Evolutionary conservation across 257 asterid genomes (phyloP).

Genomic region (Ehretia macrophylla): DNA sequence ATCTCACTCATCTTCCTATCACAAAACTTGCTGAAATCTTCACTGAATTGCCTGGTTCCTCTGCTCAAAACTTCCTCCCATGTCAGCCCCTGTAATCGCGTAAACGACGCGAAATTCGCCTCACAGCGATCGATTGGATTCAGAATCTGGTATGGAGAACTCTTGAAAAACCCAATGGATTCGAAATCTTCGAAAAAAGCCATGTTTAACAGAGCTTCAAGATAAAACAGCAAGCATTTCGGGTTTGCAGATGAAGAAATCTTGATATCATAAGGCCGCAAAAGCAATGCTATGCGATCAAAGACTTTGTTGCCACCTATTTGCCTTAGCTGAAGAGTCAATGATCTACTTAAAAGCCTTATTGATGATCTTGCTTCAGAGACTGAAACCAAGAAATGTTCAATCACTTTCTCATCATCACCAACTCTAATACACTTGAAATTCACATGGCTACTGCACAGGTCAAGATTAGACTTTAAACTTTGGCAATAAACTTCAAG

Average conservation of each 20-base stretch:
- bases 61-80: conserved; percentile 87
- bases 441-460: conserved; percentile 4
- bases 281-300: conserved; percentile 56
- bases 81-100: conserved; percentile 51
- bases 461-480: neutral
- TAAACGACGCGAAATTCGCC: conserved; percentile 58
- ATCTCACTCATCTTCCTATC: conserved; percentile 51
- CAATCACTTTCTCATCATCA: conserved; percentile 44
- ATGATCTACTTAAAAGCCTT: conserved; percentile 51
- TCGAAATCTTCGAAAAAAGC: conserved; percentile 83
- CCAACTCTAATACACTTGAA: conserved; percentile 36
- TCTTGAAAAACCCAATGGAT: conserved; percentile 51
- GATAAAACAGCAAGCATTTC: conserved; percentile 42
- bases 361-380: conserved; percentile 71
- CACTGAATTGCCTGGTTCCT: conserved; percentile 82
- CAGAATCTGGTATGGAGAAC: conserved; percentile 36
- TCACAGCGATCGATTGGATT: conserved; percentile 84
- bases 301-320: conserved; percentile 28
- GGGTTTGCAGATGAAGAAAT: conserved; percentile 66
- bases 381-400: conserved; percentile 63
- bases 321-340: conserved; percentile 49
- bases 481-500: conserved; percentile 7
- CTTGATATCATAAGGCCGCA: conserved; percentile 74
- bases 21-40: conserved; percentile 85
- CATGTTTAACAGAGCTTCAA: conserved; percentile 67